Percentiles rank a stretch among this genome's conserved stretches.
phyloP scores from a whole-genome alignment of 768 basidiomycete genomes.

The Leccinum subtestaceum region DNA sequence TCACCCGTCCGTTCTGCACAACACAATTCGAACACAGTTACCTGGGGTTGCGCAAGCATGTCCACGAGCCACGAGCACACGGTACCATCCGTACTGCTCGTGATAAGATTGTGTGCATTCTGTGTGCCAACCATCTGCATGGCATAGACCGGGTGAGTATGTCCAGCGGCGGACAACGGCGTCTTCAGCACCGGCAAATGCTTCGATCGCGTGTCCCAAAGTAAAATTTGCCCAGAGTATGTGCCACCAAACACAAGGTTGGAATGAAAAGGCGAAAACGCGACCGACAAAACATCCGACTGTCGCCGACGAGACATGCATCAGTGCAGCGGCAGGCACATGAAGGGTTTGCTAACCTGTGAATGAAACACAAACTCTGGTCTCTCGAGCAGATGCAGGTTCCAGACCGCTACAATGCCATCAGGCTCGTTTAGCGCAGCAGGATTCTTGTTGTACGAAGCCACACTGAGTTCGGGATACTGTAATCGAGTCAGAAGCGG shows the following conservation, averaged over 20 bases:
- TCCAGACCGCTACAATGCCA: constrained; percentile 97
- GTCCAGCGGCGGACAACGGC: constrained; percentile 91
- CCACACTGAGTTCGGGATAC: constrained; percentile 95
- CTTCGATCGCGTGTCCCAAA: constrained; percentile 98
- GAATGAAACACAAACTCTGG: constrained; percentile 99
- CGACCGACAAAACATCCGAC: constrained; percentile 97
- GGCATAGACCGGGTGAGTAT: constrained; percentile 97
- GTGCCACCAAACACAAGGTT: constrained; percentile 97
- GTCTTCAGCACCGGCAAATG: constrained; percentile 96
- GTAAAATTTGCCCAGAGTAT: constrained; percentile 97
- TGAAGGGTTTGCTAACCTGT: constrained; percentile 57
- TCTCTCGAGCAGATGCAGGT: constrained; percentile 88
- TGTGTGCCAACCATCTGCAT: constrained; percentile 67
- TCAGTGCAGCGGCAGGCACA: constrained; percentile 2
- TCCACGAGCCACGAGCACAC: constrained; percentile 98
- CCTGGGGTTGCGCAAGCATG: constrained; percentile 98
- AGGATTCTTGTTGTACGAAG: constrained; percentile 97
- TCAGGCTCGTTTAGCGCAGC: constrained; percentile 93
- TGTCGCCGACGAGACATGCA: constrained; percentile 31
- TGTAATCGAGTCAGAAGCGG: constrained; percentile 30
- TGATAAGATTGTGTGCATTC: constrained; percentile 96
- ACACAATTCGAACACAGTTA: constrained; percentile 28
- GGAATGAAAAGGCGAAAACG: constrained; percentile 97
- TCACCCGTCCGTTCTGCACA: not conserved
- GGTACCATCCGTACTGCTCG: constrained; percentile 93